Percentiles rank a stretch among this genome's conserved stretches.
These are phyloP conservation scores for Phyllosticta ampelicida DNA, from an alignment of 2,329 filamentous ascomycete genomes.

Conservation along the genomic window DNA sequence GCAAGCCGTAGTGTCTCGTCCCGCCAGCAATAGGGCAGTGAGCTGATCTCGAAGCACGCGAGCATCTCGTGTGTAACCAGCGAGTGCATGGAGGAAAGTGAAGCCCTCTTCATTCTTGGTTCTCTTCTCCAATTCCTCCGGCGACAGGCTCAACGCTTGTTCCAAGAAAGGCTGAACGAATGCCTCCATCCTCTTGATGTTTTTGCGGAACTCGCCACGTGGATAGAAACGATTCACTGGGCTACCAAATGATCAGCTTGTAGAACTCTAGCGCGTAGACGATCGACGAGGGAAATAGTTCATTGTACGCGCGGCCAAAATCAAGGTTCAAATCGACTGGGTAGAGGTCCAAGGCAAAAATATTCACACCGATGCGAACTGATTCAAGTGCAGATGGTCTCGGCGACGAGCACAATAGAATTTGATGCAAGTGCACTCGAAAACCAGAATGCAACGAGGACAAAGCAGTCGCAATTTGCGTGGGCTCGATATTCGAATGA, in stretches of 20 bases:
- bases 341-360: too few relatives aligned
- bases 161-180: constrained; percentile 75
- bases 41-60: constrained; percentile 74
- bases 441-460: too few relatives aligned
- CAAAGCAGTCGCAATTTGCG: too few relatives aligned
- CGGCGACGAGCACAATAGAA: too few relatives aligned
- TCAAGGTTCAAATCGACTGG: too few relatives aligned
- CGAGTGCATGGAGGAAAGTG: constrained; percentile 79
- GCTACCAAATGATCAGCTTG: constrained; percentile 23
- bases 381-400: too few relatives aligned
- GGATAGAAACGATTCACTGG: constrained; percentile 55
- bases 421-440: too few relatives aligned
- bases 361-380: too few relatives aligned
- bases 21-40: constrained; percentile 70
- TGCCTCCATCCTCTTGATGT: constrained; percentile 58
- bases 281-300: not conserved
- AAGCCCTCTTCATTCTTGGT: constrained; percentile 61
- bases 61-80: constrained; percentile 59
- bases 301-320: too few relatives aligned
- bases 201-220: constrained; percentile 48
- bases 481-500: too few relatives aligned
- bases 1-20: constrained; percentile 75
- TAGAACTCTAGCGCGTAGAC: not conserved
- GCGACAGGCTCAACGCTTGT: constrained; percentile 55
- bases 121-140: constrained; percentile 62